Percentiles rank a stretch among this genome's conserved stretches.
Evolutionary conservation across 2,329 filamentous ascomycete species (phyloP).

Genomic region (Oidium heveae): DNA sequence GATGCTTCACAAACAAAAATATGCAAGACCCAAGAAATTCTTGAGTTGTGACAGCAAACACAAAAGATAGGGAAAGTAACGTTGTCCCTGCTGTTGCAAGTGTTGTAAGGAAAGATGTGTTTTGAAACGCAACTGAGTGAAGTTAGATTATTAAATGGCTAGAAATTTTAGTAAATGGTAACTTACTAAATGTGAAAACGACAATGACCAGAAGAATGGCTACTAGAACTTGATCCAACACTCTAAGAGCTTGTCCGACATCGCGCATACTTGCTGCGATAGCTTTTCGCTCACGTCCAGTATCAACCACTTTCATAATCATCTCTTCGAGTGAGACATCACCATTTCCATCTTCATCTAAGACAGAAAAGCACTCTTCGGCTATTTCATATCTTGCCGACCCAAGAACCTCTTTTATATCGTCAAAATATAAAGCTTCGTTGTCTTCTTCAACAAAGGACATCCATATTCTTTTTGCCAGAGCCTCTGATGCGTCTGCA

Average conservation of each 20-base stretch:
- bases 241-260: constrained; percentile 78
- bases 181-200: constrained; percentile 57
- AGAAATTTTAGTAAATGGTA: constrained; percentile 6
- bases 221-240: constrained; percentile 66
- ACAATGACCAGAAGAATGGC: constrained; percentile 59
- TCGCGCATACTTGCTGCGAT: constrained; percentile 91
- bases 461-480: constrained; percentile 93
- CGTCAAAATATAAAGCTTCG: constrained; percentile 53
- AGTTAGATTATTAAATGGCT: constrained; percentile 7
- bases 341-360: constrained; percentile 62
- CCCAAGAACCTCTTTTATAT: constrained; percentile 73
- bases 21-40: constrained; percentile 97
- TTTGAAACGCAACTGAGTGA: constrained; percentile 52
- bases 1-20: constrained; percentile 96
- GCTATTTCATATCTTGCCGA: constrained; percentile 48
- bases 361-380: constrained; percentile 55
- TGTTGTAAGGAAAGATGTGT: constrained; percentile 60
- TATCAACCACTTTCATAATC: constrained; percentile 48
- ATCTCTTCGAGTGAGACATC: constrained; percentile 2
- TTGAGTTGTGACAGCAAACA: constrained; percentile 76
- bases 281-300: constrained; percentile 65
- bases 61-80: constrained; percentile 83
- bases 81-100: constrained; percentile 78
- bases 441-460: constrained; percentile 83
- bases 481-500: constrained; percentile 59